A percentile compares a stretch with the other conserved stretches of the same genome.
Evolutionary conservation across 257 asterid genomes (phyloP).

Genomic region (Ocimum tenuiflorum): DNA sequence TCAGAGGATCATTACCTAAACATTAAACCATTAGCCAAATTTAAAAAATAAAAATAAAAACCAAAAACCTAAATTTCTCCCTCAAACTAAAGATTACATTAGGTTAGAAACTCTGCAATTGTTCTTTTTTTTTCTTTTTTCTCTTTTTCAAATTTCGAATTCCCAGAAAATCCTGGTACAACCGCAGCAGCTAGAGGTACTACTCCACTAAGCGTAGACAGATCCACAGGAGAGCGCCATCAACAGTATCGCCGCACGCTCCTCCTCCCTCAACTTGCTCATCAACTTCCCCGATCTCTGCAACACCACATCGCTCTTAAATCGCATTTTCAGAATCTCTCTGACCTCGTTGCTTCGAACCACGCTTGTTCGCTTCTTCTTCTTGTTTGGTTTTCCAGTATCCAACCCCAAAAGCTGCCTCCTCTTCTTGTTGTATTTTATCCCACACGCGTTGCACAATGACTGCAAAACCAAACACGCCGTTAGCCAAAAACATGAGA

Average conservation of each 20-base stretch:
- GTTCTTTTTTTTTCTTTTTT: background rate
- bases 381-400: constrained; percentile 28
- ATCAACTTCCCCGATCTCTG: constrained; percentile 46
- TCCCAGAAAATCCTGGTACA: constrained; percentile 17
- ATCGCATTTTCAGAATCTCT: constrained; percentile 47
- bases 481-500: background rate
- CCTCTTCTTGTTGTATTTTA: constrained; percentile 76
- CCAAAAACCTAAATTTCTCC: constrained; percentile 6
- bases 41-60: too few species aligned
- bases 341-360: constrained; percentile 23
- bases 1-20: constrained; percentile 10
- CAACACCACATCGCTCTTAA: constrained; percentile 38
- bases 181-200: constrained; percentile 19
- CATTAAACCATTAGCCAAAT: constrained; percentile 7
- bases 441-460: constrained; percentile 92
- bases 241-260: constrained; percentile 71
- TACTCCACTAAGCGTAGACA: constrained; percentile 37
- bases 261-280: constrained; percentile 71
- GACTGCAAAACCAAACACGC: constrained; percentile 36
- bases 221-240: constrained; percentile 87
- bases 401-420: constrained; percentile 62
- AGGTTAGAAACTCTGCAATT: constrained; percentile 10
- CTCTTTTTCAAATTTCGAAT: background rate
- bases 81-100: constrained; percentile 14
- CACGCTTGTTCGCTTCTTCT: constrained; percentile 43